Evolutionary conservation across 371 early-diverging fungal genomes (phyloP).

Genomic region (Circinella minor): DNA sequence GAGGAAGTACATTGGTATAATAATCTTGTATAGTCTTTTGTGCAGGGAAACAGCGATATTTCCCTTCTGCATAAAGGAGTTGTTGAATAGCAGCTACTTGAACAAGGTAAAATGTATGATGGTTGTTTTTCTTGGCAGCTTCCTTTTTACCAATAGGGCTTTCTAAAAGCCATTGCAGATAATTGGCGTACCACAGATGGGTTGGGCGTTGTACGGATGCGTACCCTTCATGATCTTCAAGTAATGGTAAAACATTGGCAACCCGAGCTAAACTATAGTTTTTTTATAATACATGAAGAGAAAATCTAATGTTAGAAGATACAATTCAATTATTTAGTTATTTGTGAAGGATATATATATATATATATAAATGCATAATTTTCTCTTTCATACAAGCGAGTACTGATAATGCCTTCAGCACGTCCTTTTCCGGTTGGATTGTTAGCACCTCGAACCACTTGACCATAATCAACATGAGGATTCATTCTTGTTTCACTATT

Average conservation of each 20-base stretch:
- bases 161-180: slow-evolving; percentile 32
- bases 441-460: slow-evolving; percentile 38
- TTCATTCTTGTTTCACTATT: slow-evolving; percentile 45
- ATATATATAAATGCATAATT: background rate
- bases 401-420: slow-evolving; percentile 43
- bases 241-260: slow-evolving; percentile 37
- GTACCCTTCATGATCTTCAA: slow-evolving; percentile 25
- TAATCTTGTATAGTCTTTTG: slow-evolving; percentile 16
- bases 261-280: slow-evolving; percentile 32
- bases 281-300: too few relatives aligned
- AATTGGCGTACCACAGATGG: slow-evolving; percentile 32
- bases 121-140: slow-evolving; percentile 35
- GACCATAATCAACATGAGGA: slow-evolving; percentile 45
- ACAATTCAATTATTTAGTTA: too few relatives aligned
- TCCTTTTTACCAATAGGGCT: slow-evolving; percentile 26
- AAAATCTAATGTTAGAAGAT: too few relatives aligned
- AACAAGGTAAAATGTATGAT: slow-evolving; percentile 42
- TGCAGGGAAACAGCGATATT: background rate
- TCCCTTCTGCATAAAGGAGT: slow-evolving; percentile 19
- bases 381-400: slow-evolving; percentile 30
- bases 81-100: slow-evolving; percentile 33
- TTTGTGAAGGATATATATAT: background rate
- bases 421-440: slow-evolving; percentile 36
- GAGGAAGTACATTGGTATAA: slow-evolving; percentile 23
- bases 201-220: slow-evolving; percentile 15